Conservation (phyloP, 208 protist genomes). For the Porcisia hertigi region DNA sequence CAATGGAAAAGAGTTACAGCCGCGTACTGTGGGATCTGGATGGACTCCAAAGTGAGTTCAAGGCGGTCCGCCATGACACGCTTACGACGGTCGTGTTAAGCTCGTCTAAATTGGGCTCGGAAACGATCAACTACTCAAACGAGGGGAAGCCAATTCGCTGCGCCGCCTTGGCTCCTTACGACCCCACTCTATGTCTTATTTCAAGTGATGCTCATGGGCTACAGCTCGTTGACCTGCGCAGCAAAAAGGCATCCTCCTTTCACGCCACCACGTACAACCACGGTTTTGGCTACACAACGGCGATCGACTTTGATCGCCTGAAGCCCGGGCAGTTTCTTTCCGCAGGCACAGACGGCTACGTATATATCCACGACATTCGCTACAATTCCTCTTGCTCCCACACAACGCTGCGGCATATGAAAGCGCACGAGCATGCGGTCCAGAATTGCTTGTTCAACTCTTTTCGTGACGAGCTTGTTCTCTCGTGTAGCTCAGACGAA, state of each 20-base stretch:
- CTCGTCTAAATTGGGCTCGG: slow-evolving; percentile 37
- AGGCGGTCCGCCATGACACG: slow-evolving; percentile 24
- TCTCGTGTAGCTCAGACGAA: slow-evolving; percentile 74
- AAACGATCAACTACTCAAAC: slow-evolving; percentile 36
- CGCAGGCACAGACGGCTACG: slow-evolving; percentile 65
- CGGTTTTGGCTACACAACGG: slow-evolving; percentile 50
- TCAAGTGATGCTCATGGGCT: slow-evolving; percentile 47
- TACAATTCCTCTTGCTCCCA: slow-evolving; percentile 27
- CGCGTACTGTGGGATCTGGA: slow-evolving; percentile 83
- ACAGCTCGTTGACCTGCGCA: slow-evolving; percentile 61
- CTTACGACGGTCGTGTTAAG: slow-evolving; percentile 43
- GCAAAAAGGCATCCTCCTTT: slow-evolving; percentile 40
- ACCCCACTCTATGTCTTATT: slow-evolving; percentile 59
- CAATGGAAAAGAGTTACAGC: slow-evolving; percentile 23
- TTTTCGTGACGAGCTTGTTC: slow-evolving; percentile 79
- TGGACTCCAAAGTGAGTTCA: slow-evolving; percentile 73
- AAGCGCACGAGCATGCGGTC: slow-evolving; percentile 75
- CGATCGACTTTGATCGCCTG: slow-evolving; percentile 73
- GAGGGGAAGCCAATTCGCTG: slow-evolving; percentile 27
- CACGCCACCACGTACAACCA: slow-evolving; percentile 37
- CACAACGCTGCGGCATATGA: slow-evolving; percentile 21
- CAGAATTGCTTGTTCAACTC: slow-evolving; percentile 76
- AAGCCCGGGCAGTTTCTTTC: slow-evolving; percentile 65
- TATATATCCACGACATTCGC: slow-evolving; percentile 77
- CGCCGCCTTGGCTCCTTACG: slow-evolving; percentile 75